Conservation (phyloP, 2,329 filamentous ascomycete species). For the Colletotrichum viniferum region DNA sequence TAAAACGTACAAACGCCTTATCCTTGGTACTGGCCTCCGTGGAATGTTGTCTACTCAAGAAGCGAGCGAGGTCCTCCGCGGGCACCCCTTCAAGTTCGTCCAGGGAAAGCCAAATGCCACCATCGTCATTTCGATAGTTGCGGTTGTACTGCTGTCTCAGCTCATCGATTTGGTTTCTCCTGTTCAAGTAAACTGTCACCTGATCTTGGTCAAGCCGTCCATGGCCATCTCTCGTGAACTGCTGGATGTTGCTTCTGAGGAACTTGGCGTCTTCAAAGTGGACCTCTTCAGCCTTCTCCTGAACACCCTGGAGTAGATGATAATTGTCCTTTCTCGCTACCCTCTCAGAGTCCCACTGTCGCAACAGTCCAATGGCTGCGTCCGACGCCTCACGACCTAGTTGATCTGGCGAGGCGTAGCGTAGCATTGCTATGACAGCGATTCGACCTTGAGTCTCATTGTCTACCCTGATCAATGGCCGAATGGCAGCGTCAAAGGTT, state of each 20-base stretch:
- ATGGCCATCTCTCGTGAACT: not conserved
- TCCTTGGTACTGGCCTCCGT: fast-evolving
- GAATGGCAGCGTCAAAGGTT: not conserved
- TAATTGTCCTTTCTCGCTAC: not conserved
- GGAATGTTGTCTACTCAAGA: fast-evolving
- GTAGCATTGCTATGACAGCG: not conserved
- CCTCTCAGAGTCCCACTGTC: not conserved
- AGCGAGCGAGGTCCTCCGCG: not conserved
- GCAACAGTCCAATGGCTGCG: not conserved
- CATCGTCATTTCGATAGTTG: not conserved
- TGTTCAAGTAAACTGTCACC: not conserved
- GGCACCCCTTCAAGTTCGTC: not conserved
- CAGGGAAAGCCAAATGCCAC: not conserved
- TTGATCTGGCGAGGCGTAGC: not conserved
- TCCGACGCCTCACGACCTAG: not conserved
- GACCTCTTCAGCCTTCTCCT: not conserved
- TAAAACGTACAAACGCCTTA: not conserved
- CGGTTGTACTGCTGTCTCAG: not conserved
- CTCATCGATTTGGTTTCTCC: not conserved
- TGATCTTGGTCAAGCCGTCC: not conserved
- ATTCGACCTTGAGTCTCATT: not conserved
- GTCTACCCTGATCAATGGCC: not conserved
- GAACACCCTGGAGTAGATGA: fast-evolving
- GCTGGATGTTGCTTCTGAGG: not conserved
- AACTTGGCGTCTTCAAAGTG: not conserved